Evolutionary conservation across 768 basidiomycete species (phyloP), one percentile per base, ranked within the genome.

Genomic region (Erythrobasidium yunnanense): DNA sequence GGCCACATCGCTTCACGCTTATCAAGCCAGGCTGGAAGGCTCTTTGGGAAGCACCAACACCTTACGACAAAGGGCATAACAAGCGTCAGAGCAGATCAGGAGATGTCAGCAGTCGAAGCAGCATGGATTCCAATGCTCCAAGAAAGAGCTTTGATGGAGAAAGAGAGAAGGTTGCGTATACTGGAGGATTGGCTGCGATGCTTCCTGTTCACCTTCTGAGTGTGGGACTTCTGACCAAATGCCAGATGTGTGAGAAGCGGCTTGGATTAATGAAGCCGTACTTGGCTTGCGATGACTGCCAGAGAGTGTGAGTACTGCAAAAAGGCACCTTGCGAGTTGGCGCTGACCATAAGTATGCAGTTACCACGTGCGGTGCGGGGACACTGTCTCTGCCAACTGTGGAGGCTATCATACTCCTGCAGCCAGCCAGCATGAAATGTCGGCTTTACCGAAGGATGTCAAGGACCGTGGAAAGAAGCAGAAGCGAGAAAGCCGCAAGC

Each of bases 271-370:
- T 87, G 85, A 91, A 89, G 74, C 84, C 88, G 22, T 81, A 86
- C 32, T 77, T 92, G 20, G 84, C 87, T 72, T 93, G 90, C 74
- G 90, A 92, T 75, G 90, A 92, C 76, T 92, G 90, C 76, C 85
- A 86, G 27, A 76, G 88, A 71, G 81, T 84, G 83, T 86, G 65
- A 60, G 81, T 75, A 7, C n/a, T n/a, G n/a, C n/a, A n/a, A n/a
- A n/a, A n/a, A n/a, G n/a, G n/a, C n/a, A n/a, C n/a, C n/a, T n/a
- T n/a, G n/a, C n/a, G n/a, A n/a, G n/a, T n/a, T n/a, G n/a, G n/a
- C n/a, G n/a, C n/a, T n/a, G n/a, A n/a, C n/a, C n/a, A n/a, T n/a
- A n/a, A 23, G 56, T 71, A 45, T 45, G 4, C 71, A 87, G 88
- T 71, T 82, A 86, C n/a, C 88, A 91, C 73, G 80, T 87, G 69